Evolutionary conservation across 768 basidiomycete species (phyloP), one percentile per base, ranked within the genome.

Genomic region (Mycena floridula): DNA sequence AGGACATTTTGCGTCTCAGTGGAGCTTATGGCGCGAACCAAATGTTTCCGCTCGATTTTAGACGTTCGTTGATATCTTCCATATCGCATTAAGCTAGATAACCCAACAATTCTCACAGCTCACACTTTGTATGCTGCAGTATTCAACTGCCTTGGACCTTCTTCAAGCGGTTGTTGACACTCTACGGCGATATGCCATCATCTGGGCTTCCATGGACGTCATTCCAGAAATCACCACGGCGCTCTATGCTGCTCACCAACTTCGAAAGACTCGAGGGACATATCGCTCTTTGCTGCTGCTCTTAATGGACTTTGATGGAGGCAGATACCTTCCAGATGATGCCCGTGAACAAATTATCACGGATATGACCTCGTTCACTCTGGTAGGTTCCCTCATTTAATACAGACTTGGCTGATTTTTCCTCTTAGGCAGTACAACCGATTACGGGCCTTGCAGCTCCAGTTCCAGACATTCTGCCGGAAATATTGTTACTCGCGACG

Each of bases 141-240:
- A 76, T 50, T 69, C 76, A 2, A 65, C 66, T 4, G 69, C 75
- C 25, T 59, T 65, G 0, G 76, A 82, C 18, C 63, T 80, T 6
- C 67, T 89, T 22, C 68, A 70, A 3, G 74, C 77, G 0, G 73
- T 86, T 1, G 72, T 89, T n/a, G 80, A 85, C 50, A 80, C 79
- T 4, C 68, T 91, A n/a, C 74, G 79, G 47, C 78, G 83, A 6
- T 82, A 83, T 53, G 72, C 76, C 9, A 73, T 77, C 18, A 80
- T 89, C 39, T 91, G 87, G 88, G 75, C 77, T 11, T 86, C 83
- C 48, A 86, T 90, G 81, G 73, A 85, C 53, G 73, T 64, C 9
- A 74, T 76, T 48, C 64, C 66, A 16, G 62, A 55, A 0, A 80
- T 90, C 42, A 70, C 81, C 2, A 61, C 65, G 6, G 74, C 82